A percentile compares a stretch with the other conserved stretches of the same genome.
Evolutionary conservation across 225 moss, liverwort and hornwort species (phyloP).

Genomic region (Marchantia paleacea): DNA sequence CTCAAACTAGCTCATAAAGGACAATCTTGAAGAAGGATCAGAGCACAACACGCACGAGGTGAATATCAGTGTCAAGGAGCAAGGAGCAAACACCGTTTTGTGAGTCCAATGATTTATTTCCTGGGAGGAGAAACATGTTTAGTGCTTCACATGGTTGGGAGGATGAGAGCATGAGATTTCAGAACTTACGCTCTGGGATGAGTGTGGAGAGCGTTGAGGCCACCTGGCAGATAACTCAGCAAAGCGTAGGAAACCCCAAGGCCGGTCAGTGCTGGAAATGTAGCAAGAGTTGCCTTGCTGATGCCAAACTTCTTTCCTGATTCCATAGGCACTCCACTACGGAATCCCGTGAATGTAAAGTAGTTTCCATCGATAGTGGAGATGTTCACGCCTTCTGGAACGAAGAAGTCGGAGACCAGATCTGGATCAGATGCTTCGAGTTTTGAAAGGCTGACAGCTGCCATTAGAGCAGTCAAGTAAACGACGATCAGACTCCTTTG

Average conservation of each 20-base stretch:
- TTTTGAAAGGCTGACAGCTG: not conserved
- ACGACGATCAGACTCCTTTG: not conserved
- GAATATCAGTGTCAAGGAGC: too few relatives aligned
- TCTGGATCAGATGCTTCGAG: slow-evolving; percentile 1
- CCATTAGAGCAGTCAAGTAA: not conserved
- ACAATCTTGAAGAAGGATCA: not conserved
- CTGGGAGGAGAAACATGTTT: not conserved
- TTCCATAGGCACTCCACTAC: not conserved
- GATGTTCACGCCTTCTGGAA: not conserved
- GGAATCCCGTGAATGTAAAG: slow-evolving; percentile 17
- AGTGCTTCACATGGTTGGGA: not conserved
- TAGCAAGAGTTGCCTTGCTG: not conserved
- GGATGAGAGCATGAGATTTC: not conserved
- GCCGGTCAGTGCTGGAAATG: slow-evolving; percentile 15
- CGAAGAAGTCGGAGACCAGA: slow-evolving; percentile 8
- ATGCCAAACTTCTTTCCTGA: not conserved
- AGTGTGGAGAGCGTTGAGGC: slow-evolving; percentile 18
- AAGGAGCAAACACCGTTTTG: not conserved
- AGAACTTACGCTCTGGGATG: slow-evolving; percentile 12
- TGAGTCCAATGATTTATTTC: not conserved
- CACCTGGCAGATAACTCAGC: not conserved
- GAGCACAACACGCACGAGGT: not conserved
- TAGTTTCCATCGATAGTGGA: slow-evolving; percentile 8
- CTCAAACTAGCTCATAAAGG: not conserved
- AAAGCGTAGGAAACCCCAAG: slow-evolving; percentile 11